These are phyloP conservation scores for Rhodamnia rubescens DNA, from an alignment of 345 rosid species.

Conservation along the genomic window DNA sequence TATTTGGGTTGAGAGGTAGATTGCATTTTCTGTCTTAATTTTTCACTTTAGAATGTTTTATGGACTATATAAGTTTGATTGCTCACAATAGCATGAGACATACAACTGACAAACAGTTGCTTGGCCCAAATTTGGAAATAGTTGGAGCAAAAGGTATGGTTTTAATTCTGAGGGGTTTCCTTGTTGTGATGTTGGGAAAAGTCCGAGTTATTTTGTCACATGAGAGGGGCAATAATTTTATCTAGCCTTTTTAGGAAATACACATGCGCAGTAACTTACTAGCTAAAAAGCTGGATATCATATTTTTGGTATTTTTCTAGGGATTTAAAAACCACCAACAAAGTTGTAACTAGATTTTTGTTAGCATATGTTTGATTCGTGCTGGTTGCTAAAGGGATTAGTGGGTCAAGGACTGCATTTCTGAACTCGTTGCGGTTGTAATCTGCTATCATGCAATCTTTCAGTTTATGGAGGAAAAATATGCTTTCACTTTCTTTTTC, in stretches of 20 bases:
- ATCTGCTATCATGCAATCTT: background rate
- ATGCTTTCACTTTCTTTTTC: slow-evolving; percentile 6
- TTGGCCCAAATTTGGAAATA: background rate
- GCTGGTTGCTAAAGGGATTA: background rate
- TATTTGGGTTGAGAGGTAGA: background rate
- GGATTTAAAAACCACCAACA: background rate
- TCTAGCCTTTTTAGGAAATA: background rate
- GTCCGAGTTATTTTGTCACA: background rate
- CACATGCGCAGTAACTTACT: background rate
- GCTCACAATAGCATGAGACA: background rate
- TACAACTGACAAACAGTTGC: background rate
- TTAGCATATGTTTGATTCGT: background rate
- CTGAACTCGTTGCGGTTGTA: background rate
- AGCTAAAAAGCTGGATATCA: background rate
- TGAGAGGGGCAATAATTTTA: background rate
- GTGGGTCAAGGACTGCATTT: background rate
- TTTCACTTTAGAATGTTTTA: background rate
- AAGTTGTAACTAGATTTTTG: background rate
- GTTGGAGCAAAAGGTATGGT: background rate
- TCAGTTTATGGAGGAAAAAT: background rate
- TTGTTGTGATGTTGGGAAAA: background rate
- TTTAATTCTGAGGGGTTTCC: background rate
- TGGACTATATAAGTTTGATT: background rate
- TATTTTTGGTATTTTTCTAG: background rate
- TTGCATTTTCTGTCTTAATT: background rate